Conservation (phyloP, 2,329 filamentous ascomycete species). For the Ascochyta viciae-villosae region DNA sequence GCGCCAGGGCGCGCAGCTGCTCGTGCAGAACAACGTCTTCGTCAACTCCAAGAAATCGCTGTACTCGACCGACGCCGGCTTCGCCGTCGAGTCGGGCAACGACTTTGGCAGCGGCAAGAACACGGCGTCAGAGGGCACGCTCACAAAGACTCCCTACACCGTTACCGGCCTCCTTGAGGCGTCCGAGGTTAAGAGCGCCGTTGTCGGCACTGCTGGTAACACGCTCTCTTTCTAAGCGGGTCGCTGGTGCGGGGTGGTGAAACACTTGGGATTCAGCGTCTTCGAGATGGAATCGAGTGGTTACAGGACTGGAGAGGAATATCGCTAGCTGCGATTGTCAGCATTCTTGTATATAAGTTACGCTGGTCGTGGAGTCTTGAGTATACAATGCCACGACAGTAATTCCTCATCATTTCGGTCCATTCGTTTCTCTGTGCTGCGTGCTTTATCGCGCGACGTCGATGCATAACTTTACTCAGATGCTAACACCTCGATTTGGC, state of each 20-base stretch:
- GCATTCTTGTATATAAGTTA: conserved; percentile 18
- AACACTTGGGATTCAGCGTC: neutral
- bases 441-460: no score
- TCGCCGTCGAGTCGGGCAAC: conserved; percentile 48
- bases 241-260: neutral
- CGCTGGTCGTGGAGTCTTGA: conserved; percentile 11
- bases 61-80: conserved; percentile 45
- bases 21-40: conserved; percentile 54
- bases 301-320: neutral
- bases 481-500: no score
- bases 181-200: conserved; percentile 46
- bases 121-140: conserved; percentile 41
- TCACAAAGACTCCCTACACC: conserved; percentile 46
- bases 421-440: neutral
- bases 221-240: conserved; percentile 46
- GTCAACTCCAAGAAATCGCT: conserved; percentile 43
- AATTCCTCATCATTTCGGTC: neutral
- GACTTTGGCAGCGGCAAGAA: conserved; percentile 48
- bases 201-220: conserved; percentile 50
- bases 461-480: no score
- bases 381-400: conserved; percentile 12
- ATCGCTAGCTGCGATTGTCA: neutral
- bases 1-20: conserved; percentile 51
- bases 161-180: conserved; percentile 43
- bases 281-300: neutral